A percentile compares a stretch with the other conserved stretches of the same genome.
phyloP scores from a whole-genome alignment of 2,329 filamentous ascomycete genomes.

The Delphinella strobiligena region DNA sequence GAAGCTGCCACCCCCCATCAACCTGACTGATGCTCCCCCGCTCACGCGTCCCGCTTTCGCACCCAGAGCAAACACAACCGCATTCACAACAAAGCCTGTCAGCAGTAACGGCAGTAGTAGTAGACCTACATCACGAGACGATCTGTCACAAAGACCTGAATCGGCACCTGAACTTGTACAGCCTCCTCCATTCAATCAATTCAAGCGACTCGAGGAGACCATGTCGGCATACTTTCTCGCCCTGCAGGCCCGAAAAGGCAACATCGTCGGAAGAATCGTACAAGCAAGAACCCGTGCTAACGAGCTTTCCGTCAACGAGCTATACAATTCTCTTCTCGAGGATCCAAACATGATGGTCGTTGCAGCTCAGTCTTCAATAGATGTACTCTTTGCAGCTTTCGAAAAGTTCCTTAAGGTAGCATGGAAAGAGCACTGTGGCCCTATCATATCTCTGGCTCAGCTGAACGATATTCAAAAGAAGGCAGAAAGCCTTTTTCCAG shows the following conservation, averaged over 20 bases:
- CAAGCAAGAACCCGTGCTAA: constrained; percentile 59
- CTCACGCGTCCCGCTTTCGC: constrained; percentile 24
- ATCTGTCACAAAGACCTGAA: constrained; percentile 2
- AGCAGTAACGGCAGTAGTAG: constrained; percentile 11
- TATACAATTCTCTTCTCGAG: constrained; percentile 82
- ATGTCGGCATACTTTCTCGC: constrained; percentile 74
- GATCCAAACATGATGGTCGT: constrained; percentile 67
- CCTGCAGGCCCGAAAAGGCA: constrained; percentile 73
- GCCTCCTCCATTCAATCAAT: constrained; percentile 38
- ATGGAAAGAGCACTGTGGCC: constrained; percentile 81
- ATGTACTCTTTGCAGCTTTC: constrained; percentile 82
- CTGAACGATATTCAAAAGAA: constrained; percentile 63
- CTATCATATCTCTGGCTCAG: constrained; percentile 60
- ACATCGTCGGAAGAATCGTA: constrained; percentile 67
- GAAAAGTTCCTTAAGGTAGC: constrained; percentile 84
- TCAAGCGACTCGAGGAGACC: constrained; percentile 69
- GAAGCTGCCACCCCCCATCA: constrained; percentile 13
- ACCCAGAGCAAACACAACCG: too few relatives aligned
- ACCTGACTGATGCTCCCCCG: constrained; percentile 14
- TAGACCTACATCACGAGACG: constrained; percentile 21
- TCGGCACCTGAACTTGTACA: constrained; percentile 2
- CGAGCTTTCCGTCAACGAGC: constrained; percentile 70
- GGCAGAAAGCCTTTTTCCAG: constrained; percentile 50
- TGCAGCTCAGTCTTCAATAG: constrained; percentile 62
- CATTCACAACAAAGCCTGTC: background rate